Evolutionary conservation across 371 early-diverging fungal genomes (phyloP).

Genomic region (Sporodiniella umbellata): DNA sequence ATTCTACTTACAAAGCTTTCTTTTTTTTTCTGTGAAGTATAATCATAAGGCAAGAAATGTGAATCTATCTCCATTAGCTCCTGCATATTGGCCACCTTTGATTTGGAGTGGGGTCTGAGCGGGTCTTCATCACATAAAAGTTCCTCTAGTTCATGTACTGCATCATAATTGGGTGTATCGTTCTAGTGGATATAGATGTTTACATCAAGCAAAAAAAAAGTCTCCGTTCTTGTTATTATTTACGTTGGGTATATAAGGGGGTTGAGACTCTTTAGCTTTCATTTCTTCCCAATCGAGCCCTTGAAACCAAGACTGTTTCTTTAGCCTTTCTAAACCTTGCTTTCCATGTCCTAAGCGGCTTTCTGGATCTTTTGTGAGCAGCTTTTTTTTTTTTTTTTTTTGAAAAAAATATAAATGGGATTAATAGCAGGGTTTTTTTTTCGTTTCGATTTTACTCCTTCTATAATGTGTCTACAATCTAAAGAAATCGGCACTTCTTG

Average conservation of each 20-base stretch:
- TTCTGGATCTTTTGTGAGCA: slow-evolving; percentile 52
- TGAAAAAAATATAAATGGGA: neutral
- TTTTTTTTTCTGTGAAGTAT: slow-evolving; percentile 36
- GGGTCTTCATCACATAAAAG: slow-evolving; percentile 88
- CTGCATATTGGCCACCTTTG: slow-evolving; percentile 16
- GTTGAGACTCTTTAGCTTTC: slow-evolving; percentile 47
- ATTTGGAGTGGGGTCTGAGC: slow-evolving; percentile 43
- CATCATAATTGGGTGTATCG: slow-evolving; percentile 84
- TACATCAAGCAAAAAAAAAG: no score
- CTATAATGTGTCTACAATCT: slow-evolving; percentile 55
- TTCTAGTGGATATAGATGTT: slow-evolving; percentile 31
- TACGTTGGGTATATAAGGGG: slow-evolving; percentile 67
- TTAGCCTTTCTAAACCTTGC: slow-evolving; percentile 52
- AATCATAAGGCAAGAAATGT: slow-evolving; percentile 59
- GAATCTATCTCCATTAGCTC: slow-evolving; percentile 49
- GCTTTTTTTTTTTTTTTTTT: no score
- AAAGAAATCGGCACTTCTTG: slow-evolving; percentile 42
- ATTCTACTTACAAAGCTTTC: slow-evolving; percentile 4
- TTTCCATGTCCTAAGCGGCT: slow-evolving; percentile 58
- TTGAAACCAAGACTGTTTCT: slow-evolving; percentile 61
- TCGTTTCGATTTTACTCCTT: neutral
- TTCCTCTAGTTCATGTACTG: slow-evolving; percentile 93
- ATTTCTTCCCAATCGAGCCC: slow-evolving; percentile 58
- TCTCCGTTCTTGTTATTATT: no score
- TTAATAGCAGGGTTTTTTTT: neutral